These are phyloP conservation scores for Beauveria caledonica DNA, from an alignment of 2,329 filamentous ascomycete species.

Conservation along the genomic window DNA sequence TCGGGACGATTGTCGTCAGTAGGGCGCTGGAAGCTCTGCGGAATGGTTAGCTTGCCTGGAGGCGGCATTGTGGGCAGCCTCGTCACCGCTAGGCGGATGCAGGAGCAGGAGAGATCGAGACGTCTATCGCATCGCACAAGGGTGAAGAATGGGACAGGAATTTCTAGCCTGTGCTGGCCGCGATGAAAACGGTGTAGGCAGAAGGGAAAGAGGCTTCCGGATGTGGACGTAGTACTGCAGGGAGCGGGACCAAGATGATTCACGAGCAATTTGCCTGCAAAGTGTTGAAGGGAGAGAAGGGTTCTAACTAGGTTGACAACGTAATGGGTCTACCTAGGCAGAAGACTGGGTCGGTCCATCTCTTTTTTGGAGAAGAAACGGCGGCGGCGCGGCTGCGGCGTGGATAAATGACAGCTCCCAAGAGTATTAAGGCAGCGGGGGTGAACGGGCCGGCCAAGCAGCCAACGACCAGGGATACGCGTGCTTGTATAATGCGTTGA, in stretches of 20 bases:
- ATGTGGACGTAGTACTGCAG: not conserved
- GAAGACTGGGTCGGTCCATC: slow-evolving; percentile 7
- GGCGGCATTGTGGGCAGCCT: slow-evolving; percentile 5
- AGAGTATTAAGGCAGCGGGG: slow-evolving; percentile 11
- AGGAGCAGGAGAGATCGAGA: not conserved
- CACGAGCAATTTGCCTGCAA: not conserved
- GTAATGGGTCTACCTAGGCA: slow-evolving; percentile 5
- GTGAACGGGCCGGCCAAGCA: slow-evolving; percentile 7
- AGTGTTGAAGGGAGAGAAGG: not conserved
- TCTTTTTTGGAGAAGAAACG: slow-evolving; percentile 4
- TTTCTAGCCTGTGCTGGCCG: not conserved
- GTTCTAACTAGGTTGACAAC: not conserved
- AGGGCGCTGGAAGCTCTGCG: slow-evolving; percentile 3
- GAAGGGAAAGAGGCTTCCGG: not conserved
- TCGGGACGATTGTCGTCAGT: not conserved
- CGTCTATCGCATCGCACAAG: slow-evolving; percentile 3
- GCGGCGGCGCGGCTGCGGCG: slow-evolving; percentile 8
- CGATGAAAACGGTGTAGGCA: not conserved
- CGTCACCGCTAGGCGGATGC: slow-evolving; percentile 4
- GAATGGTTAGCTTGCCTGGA: slow-evolving; percentile 7
- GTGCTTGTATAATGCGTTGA: not conserved
- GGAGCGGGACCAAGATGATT: not conserved
- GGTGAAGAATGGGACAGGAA: not conserved
- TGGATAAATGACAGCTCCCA: slow-evolving; percentile 8
- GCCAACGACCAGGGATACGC: slow-evolving; percentile 3